A percentile compares a stretch with the other conserved stretches of the same genome.
phyloP scores from a whole-genome alignment of 371 early-diverging fungal genomes.

The Lichtheimia ornata region DNA sequence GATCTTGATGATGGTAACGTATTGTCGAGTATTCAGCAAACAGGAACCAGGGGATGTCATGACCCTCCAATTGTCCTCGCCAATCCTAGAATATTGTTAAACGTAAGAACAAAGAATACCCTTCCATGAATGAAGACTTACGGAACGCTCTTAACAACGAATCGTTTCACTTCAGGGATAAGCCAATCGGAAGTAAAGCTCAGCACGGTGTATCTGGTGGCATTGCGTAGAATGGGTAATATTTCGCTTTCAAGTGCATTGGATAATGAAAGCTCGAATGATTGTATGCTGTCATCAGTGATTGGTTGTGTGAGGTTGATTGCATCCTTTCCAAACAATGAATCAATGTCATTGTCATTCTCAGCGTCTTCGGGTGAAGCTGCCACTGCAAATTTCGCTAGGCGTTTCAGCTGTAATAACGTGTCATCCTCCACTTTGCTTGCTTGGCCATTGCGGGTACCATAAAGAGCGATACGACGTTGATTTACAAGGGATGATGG shows the following conservation, averaged over 20 bases:
- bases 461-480: conserved; percentile 52
- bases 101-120: background rate
- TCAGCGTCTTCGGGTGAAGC: conserved; percentile 18
- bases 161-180: conserved; percentile 60
- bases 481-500: conserved; percentile 58
- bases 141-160: conserved; percentile 72
- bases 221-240: conserved; percentile 29
- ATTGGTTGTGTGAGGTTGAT: conserved; percentile 53
- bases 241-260: conserved; percentile 37
- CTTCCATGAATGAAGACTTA: conserved; percentile 20
- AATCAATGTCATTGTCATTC: conserved; percentile 12
- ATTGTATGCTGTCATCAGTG: conserved; percentile 38
- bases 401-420: conserved; percentile 27
- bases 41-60: conserved; percentile 80
- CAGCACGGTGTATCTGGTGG: conserved; percentile 53
- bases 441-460: conserved; percentile 24
- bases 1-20: conserved; percentile 58
- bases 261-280: conserved; percentile 34
- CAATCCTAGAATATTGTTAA: conserved; percentile 48
- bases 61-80: conserved; percentile 82
- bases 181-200: conserved; percentile 63
- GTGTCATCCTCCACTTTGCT: conserved; percentile 25
- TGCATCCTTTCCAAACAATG: conserved; percentile 39
- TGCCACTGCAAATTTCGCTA: conserved; percentile 28
- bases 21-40: conserved; percentile 73